Evolutionary conservation across 768 basidiomycete species (phyloP), one percentile per base, ranked within the genome.

Genomic region (Sarcodon aspratus): DNA sequence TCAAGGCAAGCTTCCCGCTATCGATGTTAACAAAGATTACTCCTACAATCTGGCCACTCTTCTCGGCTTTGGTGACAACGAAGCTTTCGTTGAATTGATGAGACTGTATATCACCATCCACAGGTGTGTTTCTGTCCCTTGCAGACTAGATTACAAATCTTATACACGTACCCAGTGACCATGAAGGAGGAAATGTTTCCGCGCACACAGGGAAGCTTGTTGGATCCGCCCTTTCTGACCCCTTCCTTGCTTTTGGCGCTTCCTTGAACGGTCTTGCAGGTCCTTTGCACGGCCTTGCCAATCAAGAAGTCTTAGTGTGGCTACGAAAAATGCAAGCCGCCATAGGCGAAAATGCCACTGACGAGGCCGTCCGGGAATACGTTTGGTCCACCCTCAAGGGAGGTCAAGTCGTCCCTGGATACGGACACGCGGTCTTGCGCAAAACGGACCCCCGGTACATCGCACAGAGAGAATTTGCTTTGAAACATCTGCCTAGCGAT

Each of bases 131-230:
- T 15, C 18, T 9, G 15, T n/a, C 40, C 47, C 1, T 36, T 31
- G 45, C 3, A 27, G 31, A 4, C 7, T 40, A 9, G 34, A 11
- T 36, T 46, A 46, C 45, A 50, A n/a, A 27, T 27, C 10, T 40
- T 42, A 40, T 33, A 36, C 31, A 31, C 17, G 8, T 44, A 1
- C 21, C 18, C 17, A 85, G 85, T 63, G 95, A 98, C 63, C 95
- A 98, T 69, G 95, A 98, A 68, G 95, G 95, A 64, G 95, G 95
- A 42, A 98, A 98, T 57, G 95, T 98, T 53, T 97, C 95, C 46
- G 92, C 91, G 1, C 91, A 94, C 72, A 86, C 91, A 17, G 88
- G 88, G 50, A 90, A 94, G 67, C 75, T 93, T 17, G 92, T 94
- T 54, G 91, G 90, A 48, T 93, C 92, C 48, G 94, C 95, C 47